phyloP scores from a whole-genome alignment of 257 asterid genomes.

The Salvia miltiorrhiza region DNA sequence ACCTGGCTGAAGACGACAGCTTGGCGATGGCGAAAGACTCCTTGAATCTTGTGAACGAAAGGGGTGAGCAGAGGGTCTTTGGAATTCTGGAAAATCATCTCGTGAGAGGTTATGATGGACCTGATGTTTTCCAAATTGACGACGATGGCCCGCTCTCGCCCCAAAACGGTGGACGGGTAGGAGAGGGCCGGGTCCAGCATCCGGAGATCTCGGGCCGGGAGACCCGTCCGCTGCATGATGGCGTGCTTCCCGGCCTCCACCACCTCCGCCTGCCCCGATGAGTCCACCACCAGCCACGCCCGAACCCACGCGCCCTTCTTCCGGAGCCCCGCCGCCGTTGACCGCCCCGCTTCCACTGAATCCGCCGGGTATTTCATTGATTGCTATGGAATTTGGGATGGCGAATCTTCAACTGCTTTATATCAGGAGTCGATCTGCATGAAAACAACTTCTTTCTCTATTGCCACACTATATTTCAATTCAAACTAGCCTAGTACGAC shows the following conservation, averaged over 20 bases:
- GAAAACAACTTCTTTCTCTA: no score
- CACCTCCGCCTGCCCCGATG: constrained; percentile 56
- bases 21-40: constrained; percentile 49
- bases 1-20: constrained; percentile 26
- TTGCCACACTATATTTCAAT: no score
- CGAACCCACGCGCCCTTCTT: constrained; percentile 64
- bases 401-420: no score
- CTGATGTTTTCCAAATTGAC: constrained; percentile 73
- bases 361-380: constrained; percentile 12
- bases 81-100: constrained; percentile 62
- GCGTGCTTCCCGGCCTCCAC: constrained; percentile 78
- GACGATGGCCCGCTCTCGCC: constrained; percentile 80
- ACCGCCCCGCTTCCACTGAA: constrained; percentile 34
- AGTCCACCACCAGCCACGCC: constrained; percentile 59
- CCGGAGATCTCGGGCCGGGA: constrained; percentile 88
- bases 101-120: constrained; percentile 74
- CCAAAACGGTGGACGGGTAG: constrained; percentile 68
- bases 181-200: constrained; percentile 72
- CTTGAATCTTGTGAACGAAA: constrained; percentile 62
- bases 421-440: no score
- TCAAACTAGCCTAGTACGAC: no score
- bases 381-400: no score
- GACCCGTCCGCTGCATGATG: constrained; percentile 78
- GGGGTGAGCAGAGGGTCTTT: constrained; percentile 69
- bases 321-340: constrained; percentile 27